These are phyloP conservation scores for Camellia japonica DNA, from an alignment of 148 eudicot genomes.

Conservation along the genomic window DNA sequence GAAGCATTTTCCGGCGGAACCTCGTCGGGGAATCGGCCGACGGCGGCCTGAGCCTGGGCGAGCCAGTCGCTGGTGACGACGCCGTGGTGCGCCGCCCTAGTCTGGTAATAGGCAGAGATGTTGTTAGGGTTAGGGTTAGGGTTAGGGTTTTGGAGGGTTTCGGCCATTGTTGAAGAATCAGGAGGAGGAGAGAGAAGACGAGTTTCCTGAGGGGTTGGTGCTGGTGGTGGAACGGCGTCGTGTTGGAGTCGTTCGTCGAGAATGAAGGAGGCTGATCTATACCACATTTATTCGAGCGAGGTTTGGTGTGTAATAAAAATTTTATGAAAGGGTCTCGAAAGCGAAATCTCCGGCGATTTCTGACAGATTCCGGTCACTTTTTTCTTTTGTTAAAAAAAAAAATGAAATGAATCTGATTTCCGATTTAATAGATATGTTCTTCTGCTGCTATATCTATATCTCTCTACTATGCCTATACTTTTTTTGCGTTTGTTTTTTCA, in stretches of 20 bases:
- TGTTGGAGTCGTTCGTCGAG: constrained; percentile 45
- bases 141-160: constrained; percentile 52
- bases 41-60: constrained; percentile 89
- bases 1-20: constrained; percentile 8
- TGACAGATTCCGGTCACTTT: constrained; percentile 9
- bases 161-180: constrained; percentile 44
- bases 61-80: constrained; percentile 97
- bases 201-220: constrained; percentile 11
- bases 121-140: constrained; percentile 47
- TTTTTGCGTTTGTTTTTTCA: too few relatives aligned
- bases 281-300: constrained; percentile 53
- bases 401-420: too few relatives aligned
- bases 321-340: not conserved
- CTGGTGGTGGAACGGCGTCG: constrained; percentile 38
- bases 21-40: constrained; percentile 27
- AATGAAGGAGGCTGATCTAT: constrained; percentile 84
- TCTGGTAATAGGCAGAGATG: constrained; percentile 82
- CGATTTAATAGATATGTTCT: too few relatives aligned
- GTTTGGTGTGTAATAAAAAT: not conserved
- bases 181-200: constrained; percentile 29
- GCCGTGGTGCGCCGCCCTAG: constrained; percentile 82
- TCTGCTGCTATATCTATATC: too few relatives aligned
- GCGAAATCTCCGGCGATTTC: constrained; percentile 9
- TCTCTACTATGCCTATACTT: too few relatives aligned
- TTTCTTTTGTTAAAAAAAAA: too few relatives aligned